These are phyloP conservation scores for Quercus tomentella DNA, from an alignment of 331 rosid species.

Conservation along the genomic window DNA sequence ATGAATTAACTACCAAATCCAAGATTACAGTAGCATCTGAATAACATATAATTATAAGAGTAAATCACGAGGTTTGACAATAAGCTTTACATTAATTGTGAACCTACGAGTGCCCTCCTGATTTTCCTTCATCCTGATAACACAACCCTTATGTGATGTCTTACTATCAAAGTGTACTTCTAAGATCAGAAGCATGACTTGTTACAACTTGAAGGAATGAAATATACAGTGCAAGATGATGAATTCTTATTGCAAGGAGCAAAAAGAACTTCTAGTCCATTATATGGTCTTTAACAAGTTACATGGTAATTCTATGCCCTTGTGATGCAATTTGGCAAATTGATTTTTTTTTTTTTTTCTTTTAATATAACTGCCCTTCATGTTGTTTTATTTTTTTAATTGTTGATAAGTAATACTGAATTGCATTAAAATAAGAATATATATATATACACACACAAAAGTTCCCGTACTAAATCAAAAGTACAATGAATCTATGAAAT, in stretches of 20 bases:
- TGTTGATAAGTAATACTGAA: too few species aligned
- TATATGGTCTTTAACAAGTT: not conserved
- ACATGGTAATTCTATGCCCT: too few species aligned
- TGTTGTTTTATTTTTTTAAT: not conserved
- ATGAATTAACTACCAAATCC: not conserved
- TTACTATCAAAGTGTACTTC: not conserved
- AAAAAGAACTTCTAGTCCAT: not conserved
- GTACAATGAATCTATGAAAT: too few species aligned
- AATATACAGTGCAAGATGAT: not conserved
- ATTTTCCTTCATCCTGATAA: not conserved
- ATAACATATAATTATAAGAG: not conserved
- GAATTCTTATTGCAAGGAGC: not conserved
- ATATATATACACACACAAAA: too few species aligned
- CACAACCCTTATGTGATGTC: not conserved
- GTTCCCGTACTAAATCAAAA: too few species aligned
- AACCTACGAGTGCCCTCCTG: not conserved
- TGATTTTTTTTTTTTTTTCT: too few species aligned
- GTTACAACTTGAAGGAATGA: not conserved
- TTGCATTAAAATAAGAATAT: too few species aligned
- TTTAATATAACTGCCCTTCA: not conserved
- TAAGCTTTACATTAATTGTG: not conserved
- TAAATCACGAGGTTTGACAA: not conserved
- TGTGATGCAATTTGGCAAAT: too few species aligned
- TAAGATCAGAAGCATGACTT: not conserved
- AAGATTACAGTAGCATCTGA: not conserved